These are phyloP conservation scores for Trametes versicolor DNA, from an alignment of 1,284 basidiomycete genomes.

Conservation along the genomic window DNA sequence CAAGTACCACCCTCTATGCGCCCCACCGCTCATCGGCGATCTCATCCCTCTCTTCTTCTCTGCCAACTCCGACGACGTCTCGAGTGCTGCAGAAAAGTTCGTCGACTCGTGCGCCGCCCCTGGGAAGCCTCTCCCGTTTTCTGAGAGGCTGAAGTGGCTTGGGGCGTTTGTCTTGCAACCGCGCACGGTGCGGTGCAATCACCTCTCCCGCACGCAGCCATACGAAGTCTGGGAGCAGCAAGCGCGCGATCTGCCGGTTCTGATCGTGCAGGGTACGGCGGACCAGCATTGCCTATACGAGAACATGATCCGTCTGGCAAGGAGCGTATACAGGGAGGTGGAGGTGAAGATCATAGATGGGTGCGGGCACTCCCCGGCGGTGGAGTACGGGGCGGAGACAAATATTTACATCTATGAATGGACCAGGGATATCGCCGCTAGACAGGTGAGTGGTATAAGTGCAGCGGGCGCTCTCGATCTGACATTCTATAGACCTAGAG, in stretches of 20 bases:
- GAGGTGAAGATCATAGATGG: slow-evolving; percentile 43
- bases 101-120: slow-evolving; percentile 41
- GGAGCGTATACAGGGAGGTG: slow-evolving; percentile 42
- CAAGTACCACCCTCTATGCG: slow-evolving; percentile 27
- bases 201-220: slow-evolving; percentile 15
- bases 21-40: slow-evolving; percentile 43
- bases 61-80: slow-evolving; percentile 40
- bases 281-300: slow-evolving; percentile 42
- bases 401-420: slow-evolving; percentile 18
- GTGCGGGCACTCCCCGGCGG: slow-evolving; percentile 45
- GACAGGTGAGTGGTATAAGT: slow-evolving; percentile 2
- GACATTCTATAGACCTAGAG: too few species aligned
- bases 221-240: slow-evolving; percentile 40
- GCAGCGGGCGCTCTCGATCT: too few species aligned
- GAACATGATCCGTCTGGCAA: slow-evolving; percentile 39
- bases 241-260: slow-evolving; percentile 42
- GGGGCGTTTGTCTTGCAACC: slow-evolving; percentile 46
- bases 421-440: slow-evolving; percentile 2
- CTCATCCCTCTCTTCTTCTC: slow-evolving; percentile 40
- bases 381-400: slow-evolving; percentile 30
- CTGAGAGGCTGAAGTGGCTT: slow-evolving; percentile 44
- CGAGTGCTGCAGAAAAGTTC: slow-evolving; percentile 43
- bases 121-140: slow-evolving; percentile 40
- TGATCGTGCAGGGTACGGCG: slow-evolving; percentile 45
- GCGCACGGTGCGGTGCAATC: slow-evolving; percentile 13